Evolutionary conservation across 768 basidiomycete species (phyloP), one percentile per base, ranked within the genome.

Genomic region (Termitomyces sp.): DNA sequence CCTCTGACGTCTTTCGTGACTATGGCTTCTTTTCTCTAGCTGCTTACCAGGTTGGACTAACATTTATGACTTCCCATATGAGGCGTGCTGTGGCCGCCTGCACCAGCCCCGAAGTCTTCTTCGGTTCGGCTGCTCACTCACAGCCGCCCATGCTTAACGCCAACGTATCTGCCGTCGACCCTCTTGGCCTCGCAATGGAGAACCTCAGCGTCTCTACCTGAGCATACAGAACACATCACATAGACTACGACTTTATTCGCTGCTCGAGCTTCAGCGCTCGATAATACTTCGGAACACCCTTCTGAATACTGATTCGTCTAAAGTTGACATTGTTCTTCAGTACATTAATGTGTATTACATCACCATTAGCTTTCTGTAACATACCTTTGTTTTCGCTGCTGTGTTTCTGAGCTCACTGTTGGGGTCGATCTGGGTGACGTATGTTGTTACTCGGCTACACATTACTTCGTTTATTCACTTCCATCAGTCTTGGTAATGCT

Each of bases 21-120:
- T 26, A 37, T 36, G 52, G 37, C 27, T 54, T 50, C 10, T 53
- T 55, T 58, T 20, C 42, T 64, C 42, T 64, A 94, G 92, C 95
- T 63, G 92, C 94, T 31, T 98, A 94, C 71, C 96, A 98, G 76
- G 91, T 98, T 53, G 96, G 96, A n/a, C 72, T 98, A 44, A 89
- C 94, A 24, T 95, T 95, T 80, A 74, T 99, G 63, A 92, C 93
- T 22, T 90, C 80, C 34, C 91, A 93, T 68, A 96, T 97, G 92
- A 85, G 96, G 42, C 88, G 96, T 46, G 96, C 97, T 10, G 90
- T 98, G 26, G 90, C 96, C 3, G 87, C 94, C 14, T 97, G 96
- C 74, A 95, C 94, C 0, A 91, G 90, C 54, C 94, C 94, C 10
- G 94, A 94, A 68, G 81, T 93, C 34, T 91, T 92, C 82, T 94